These are phyloP conservation scores for Arctostaphylos glauca DNA, from an alignment of 148 eudicot genomes.

Conservation along the genomic window DNA sequence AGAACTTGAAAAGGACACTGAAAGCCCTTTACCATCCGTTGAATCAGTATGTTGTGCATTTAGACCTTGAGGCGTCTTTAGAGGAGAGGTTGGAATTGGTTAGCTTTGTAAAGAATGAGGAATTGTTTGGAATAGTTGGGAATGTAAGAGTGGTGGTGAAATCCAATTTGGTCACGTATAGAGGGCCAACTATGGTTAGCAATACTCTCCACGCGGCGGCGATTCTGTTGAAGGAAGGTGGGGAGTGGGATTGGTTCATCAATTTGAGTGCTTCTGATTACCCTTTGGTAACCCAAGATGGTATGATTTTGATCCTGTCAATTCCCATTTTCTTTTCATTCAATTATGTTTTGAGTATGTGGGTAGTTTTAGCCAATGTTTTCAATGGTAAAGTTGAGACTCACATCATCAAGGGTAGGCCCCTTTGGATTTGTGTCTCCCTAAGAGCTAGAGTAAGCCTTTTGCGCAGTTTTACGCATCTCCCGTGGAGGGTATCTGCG, in stretches of 20 bases:
- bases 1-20: conserved; percentile 59
- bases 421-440: too few relatives aligned
- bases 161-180: conserved; percentile 78
- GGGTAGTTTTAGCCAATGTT: not conserved
- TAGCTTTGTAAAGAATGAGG: conserved; percentile 46
- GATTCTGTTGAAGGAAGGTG: conserved; percentile 58
- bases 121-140: conserved; percentile 50
- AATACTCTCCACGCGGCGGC: conserved; percentile 80
- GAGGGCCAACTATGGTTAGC: conserved; percentile 77
- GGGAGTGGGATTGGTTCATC: conserved; percentile 72
- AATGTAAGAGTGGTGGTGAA: conserved; percentile 60
- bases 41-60: conserved; percentile 63
- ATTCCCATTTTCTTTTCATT: not conserved
- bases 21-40: conserved; percentile 70
- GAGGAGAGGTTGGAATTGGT: conserved; percentile 60
- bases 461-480: too few relatives aligned
- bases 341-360: not conserved
- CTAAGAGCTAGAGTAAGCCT: too few relatives aligned
- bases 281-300: conserved; percentile 79
- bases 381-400: too few relatives aligned
- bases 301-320: conserved; percentile 27
- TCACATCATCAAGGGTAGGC: too few relatives aligned
- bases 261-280: conserved; percentile 86
- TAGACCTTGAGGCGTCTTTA: conserved; percentile 64
- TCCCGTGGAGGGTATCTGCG: too few relatives aligned